phyloP scores from a whole-genome alignment of 2,329 filamentous ascomycete genomes.

The Calonectria montana region DNA sequence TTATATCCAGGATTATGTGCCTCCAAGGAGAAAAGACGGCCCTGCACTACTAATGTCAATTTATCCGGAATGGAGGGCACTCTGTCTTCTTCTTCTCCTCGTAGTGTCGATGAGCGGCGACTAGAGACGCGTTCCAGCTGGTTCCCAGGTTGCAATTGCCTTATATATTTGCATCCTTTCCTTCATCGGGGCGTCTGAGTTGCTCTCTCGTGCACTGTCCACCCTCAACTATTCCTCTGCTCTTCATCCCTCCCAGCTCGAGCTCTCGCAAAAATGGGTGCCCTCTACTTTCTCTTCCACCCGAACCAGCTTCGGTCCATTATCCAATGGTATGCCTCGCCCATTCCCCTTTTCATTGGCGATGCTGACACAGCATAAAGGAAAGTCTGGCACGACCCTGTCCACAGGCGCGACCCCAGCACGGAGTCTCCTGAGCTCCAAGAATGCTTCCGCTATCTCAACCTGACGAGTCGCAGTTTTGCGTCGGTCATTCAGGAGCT shows the following conservation, averaged over 20 bases:
- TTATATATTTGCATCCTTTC: conserved; percentile 35
- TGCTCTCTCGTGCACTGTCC: conserved; percentile 33
- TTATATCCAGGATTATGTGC: conserved; percentile 35
- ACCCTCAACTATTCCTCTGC: conserved; percentile 18
- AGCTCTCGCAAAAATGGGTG: conserved; percentile 62
- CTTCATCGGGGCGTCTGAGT: conserved; percentile 26
- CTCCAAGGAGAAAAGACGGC: conserved; percentile 43
- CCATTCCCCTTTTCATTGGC: background rate
- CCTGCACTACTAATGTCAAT: conserved; percentile 41
- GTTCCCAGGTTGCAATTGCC: conserved; percentile 32
- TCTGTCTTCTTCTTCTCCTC: conserved; percentile 33
- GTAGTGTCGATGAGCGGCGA: conserved; percentile 30
- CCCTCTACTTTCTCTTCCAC: conserved; percentile 80
- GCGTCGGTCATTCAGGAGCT: conserved; percentile 93
- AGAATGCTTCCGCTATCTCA: conserved; percentile 87
- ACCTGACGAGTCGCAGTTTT: conserved; percentile 93
- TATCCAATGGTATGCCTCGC: conserved; percentile 81
- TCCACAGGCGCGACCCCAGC: conserved; percentile 82
- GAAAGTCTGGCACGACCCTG: conserved; percentile 97
- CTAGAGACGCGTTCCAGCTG: conserved; percentile 36
- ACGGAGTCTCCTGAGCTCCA: conserved; percentile 81
- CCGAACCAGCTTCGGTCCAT: conserved; percentile 83
- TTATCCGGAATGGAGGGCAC: conserved; percentile 42
- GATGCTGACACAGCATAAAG: conserved; percentile 57
- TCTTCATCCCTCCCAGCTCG: conserved; percentile 9